Base-by-base conservation (phyloP, 2,329 filamentous ascomycete species). In the Stachybotrys chlorohalonatus region DNA sequence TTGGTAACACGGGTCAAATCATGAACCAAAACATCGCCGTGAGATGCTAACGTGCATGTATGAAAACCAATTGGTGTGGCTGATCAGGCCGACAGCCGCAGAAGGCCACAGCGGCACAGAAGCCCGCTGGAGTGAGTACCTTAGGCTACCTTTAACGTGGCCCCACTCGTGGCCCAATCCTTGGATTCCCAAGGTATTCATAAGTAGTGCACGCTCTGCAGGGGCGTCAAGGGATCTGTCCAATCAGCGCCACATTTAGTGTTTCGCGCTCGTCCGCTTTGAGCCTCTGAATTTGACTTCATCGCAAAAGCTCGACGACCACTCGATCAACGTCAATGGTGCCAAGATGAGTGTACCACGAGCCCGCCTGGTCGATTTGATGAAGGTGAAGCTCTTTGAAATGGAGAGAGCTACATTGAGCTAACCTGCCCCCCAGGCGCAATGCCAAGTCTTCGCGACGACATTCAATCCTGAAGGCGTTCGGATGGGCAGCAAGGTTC, bases 381-480 rank as follows among this genome's bases (percentile, higher is more conserved):
- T 93, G 77, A 91, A 90, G 86, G 91, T 90, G 72, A 49, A 62
- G 45, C 4, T 1, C 3, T 32, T 58, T 45, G 50, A 5, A 7
- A 24, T 24, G 24, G 24, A 24, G 24, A 24, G 24, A 24, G 24
- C 4, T 24, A 4, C 15, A 30, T 16, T 5, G 0, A 39, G 47
- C 65, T 73, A 49, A 71, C 57, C 24, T 31, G 6, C 17, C 36
- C 11, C 1, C 47, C 64, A 96, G 92, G 82, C 83, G 67, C 91
- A 92, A 86, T 96, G 90, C 80, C 84, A 86, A 70, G 83, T 97
- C 75, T 99, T 97, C 78, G 86, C 86, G 66, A 89, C 88, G 52
- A 92, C 86, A 53, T 97, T 85, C 78, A 99, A 99, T 73, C 94
- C 94, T 31, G 80, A 90, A 54, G 78, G 85, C 62, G 71, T 87